A percentile compares a stretch with the other conserved stretches of the same genome.
phyloP scores from a whole-genome alignment of 768 basidiomycete species.

The Suillus variegatus region DNA sequence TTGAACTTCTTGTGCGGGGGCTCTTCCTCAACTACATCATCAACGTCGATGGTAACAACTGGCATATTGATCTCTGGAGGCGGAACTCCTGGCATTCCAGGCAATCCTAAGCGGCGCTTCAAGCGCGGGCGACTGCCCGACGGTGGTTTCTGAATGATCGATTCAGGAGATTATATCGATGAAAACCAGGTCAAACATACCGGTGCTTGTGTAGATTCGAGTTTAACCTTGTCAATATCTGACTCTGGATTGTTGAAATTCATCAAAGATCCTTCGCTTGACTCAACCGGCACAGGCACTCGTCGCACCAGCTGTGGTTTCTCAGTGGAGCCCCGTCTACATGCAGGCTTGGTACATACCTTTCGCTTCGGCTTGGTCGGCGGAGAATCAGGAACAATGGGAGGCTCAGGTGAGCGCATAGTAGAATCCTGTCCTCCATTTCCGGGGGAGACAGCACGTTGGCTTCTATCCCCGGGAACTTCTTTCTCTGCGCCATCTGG shows the following conservation, averaged over 20 bases:
- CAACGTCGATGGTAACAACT: conserved; percentile 20
- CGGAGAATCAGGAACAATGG: conserved; percentile 21
- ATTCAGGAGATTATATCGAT: background rate
- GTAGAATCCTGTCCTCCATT: conserved; percentile 12
- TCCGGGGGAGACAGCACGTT: conserved; percentile 16
- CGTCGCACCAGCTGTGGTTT: conserved; percentile 1
- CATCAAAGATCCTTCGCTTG: background rate
- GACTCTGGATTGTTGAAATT: background rate
- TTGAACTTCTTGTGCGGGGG: conserved; percentile 72
- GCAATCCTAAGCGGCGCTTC: conserved; percentile 50
- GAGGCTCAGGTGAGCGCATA: conserved; percentile 21
- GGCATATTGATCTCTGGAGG: conserved; percentile 21
- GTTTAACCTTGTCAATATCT: conserved; percentile 10
- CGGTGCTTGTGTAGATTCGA: conserved; percentile 25
- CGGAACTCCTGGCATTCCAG: conserved; percentile 28
- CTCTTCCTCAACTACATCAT: conserved; percentile 32
- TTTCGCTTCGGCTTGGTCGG: conserved; percentile 30
- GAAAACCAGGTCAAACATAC: conserved; percentile 14
- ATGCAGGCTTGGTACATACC: conserved; percentile 22
- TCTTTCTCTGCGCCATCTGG: conserved; percentile 17
- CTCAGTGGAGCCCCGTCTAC: background rate
- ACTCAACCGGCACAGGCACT: background rate
- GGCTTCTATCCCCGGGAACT: conserved; percentile 2
- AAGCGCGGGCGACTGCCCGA: conserved; percentile 43
- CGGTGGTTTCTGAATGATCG: conserved; percentile 37